Percentiles rank a stretch among this genome's conserved stretches.
These are phyloP conservation scores for Pythium phragmitis DNA, from an alignment of 352 stramenopile species.

Conservation along the genomic window DNA sequence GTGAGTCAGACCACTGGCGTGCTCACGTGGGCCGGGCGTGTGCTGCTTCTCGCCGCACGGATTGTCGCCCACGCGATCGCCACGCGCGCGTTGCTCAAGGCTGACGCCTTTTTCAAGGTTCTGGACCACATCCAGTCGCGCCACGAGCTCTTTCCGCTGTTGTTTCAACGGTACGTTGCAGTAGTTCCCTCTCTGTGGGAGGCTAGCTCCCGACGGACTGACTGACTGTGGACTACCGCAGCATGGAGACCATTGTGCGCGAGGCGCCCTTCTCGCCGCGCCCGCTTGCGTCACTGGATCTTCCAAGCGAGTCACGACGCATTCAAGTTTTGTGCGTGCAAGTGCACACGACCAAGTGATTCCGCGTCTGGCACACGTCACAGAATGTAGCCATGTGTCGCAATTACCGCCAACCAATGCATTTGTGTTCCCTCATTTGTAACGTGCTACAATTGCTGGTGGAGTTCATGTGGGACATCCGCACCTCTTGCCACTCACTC, in stretches of 20 bases:
- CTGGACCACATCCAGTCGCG: slow-evolving; percentile 1
- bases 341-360: not conserved
- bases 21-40: slow-evolving; percentile 15
- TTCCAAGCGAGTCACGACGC: not conserved
- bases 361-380: not conserved
- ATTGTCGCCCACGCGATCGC: slow-evolving; percentile 17
- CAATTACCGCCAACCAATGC: not conserved
- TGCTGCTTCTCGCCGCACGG: slow-evolving; percentile 18
- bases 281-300: not conserved
- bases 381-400: slow-evolving; percentile 3
- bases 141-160: slow-evolving; percentile 3
- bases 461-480: too few relatives aligned
- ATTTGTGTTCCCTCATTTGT: not conserved
- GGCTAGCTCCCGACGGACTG: not conserved
- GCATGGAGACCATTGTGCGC: not conserved
- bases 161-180: slow-evolving; percentile 17
- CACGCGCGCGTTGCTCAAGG: not conserved
- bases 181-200: not conserved
- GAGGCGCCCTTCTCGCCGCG: not conserved
- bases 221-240: not conserved
- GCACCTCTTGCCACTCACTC: not conserved
- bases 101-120: slow-evolving; percentile 5
- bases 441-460: not conserved
- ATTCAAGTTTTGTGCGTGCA: not conserved
- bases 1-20: not conserved